Evolutionary conservation across 2,329 filamentous ascomycete genomes (phyloP).

Genomic region (Diplodia scrobiculata): DNA sequence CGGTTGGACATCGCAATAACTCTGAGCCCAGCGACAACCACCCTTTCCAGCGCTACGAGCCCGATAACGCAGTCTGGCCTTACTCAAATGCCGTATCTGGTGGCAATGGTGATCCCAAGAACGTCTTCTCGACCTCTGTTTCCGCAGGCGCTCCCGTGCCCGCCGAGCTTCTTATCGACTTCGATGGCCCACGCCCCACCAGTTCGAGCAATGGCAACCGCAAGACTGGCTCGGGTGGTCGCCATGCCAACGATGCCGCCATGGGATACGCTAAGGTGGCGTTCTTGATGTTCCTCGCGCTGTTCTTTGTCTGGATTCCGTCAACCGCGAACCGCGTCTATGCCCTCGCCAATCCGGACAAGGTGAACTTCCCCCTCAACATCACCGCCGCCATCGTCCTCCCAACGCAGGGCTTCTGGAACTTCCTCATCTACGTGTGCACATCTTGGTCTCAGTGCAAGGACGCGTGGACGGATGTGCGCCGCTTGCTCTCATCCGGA

Average conservation of each 20-base stretch:
- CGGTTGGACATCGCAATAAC: neutral
- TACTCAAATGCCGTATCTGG: constrained; percentile 17
- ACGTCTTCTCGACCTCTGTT: constrained; percentile 19
- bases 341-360: constrained; percentile 61
- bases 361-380: constrained; percentile 59
- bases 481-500: neutral
- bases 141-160: constrained; percentile 17
- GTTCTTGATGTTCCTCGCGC: constrained; percentile 69
- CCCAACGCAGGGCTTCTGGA: constrained; percentile 83
- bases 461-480: constrained; percentile 31
- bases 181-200: constrained; percentile 14
- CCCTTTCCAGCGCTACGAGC: constrained; percentile 1
- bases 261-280: constrained; percentile 72
- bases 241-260: constrained; percentile 50
- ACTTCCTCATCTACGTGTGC: constrained; percentile 72
- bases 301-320: constrained; percentile 74
- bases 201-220: neutral
- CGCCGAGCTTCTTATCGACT: constrained; percentile 8
- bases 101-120: constrained; percentile 4
- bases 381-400: constrained; percentile 73
- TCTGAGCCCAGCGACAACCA: neutral
- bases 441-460: constrained; percentile 64
- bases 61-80: constrained; percentile 4
- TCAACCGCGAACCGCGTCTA: constrained; percentile 78
- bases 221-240: neutral